Base-by-base conservation (phyloP, 495 filamentous ascomycete genomes). In the Geoglossum glabrum region DNA sequence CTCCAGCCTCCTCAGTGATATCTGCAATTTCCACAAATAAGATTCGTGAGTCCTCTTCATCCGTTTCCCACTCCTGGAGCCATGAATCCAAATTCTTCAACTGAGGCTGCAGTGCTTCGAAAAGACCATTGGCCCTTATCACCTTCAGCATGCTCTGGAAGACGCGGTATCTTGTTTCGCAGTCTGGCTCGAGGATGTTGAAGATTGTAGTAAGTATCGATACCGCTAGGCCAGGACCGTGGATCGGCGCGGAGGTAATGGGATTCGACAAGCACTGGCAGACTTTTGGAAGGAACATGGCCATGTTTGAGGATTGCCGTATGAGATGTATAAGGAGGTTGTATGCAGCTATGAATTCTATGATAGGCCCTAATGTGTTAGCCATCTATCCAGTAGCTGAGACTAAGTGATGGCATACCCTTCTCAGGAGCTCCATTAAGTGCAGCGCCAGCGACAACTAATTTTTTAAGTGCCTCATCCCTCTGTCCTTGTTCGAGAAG, bases 241-340 rank as follows among this genome's bases (percentile, higher is more conserved):
- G 87, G 64, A 78, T 71, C 34, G 88, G 84, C 8, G 90, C 93
- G 51, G 85, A 87, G 33, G 82, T 78, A 66, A 96, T 82, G 59
- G 92, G 92, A 66, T 81, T 82, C 58, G 81, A 82, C 64, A 97
- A 86, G 70, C 90, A 85, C 60, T 80, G 74, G 75, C 92, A 96
- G 63, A 99, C 79, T 62, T 74, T 76, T 51, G 87, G 82, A 28
- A 99, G 84, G 73, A 89, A 89, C 67, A 82, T 86, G 68, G 87
- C 79, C 59, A 84, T 76, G 61, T 89, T 83, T 61, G 83, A 79
- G 40, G 86, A 83, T 70, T 93, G 87, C 62, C 85, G 78, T 64
- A 93, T 76, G 27, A 99, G 82, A 74, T 97, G 88, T 61, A 96
- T 77, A 62, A 99, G 82, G 61, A 96, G 84, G 73, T 97, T 96